Base-by-base conservation (phyloP, 2,329 filamentous ascomycete species). In the Knoxdaviesia capensis region DNA sequence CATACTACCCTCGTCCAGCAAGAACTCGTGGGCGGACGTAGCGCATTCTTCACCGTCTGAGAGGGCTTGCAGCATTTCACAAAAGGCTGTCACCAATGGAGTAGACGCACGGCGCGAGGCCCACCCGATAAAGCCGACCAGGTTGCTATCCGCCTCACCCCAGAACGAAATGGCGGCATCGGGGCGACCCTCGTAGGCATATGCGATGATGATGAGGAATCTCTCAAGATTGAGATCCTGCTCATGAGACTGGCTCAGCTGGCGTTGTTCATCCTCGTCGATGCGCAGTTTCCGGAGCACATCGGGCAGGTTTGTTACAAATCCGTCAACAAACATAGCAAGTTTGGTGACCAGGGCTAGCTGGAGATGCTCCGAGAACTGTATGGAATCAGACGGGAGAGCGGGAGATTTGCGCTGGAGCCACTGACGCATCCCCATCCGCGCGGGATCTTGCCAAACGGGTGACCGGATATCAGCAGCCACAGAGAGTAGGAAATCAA, bases 71-170 rank as follows among this genome's bases (percentile, higher is more conserved):
- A 98, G 66, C 77, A 98, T 88, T 55, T 96, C 88, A 57, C 90
- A 98, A 51, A 96, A 98, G 8, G 88, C 87, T 46, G 85, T 90
- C 45, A 93, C 87, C 29, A 94, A 71, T n/a, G 90, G 90, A 0
- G 92, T 94, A 0, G 92, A 94, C 46, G 93, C 86, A 51, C 90
- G 72, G 50, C 85, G 80, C 4, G 90, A 94, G n/a, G 87, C 83
- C 90, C 90, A 98, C 48, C 93, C 83, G 55, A 98, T 69, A 55
- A 98, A 98, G 0, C 90, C 90, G 47, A 87, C 83, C 32, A 98
- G 65, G 50, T 94, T 94, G 53, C 86, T 86, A 52, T 98, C 90
- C 2, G 81, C 77, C 53, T 94, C 87, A 32, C 73, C 72, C 90
- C 90, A 98, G 50, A 96, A 96, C 38, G 78, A 80, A 52, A 83